Evolutionary conservation across 495 filamentous ascomycete species (phyloP), one percentile per base, ranked within the genome.

Genomic region (Bryoglossum gracile): DNA sequence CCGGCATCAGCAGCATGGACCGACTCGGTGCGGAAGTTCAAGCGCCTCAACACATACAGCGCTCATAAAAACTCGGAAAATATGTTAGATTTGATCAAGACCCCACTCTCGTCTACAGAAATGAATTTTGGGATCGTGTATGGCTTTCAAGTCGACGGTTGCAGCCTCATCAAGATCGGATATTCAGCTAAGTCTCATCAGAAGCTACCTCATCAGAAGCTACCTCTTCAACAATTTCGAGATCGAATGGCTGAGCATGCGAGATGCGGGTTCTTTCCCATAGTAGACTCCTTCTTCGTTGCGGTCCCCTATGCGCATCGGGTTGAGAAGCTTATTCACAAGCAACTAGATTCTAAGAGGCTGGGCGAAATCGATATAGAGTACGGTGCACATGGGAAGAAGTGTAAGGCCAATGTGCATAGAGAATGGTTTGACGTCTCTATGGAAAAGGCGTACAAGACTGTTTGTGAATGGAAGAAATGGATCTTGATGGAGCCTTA

Each of bases 391-490:
- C 33, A 46, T 17, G 25, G 25, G 8, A 4, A 9, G n/a, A 22
- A 33, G 22, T 35, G 25, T n/a, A 18, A 18, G 3, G 26, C 33
- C 35, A 3, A 19, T 11, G 35, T 3, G 13, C 43, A 46, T 28
- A 34, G 5, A 32, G 43, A 46, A 22, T 46, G 43, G 43, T 46
- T 46, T 16, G 16, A 13, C 19, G 16, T 34, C 10, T 22, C 43
- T 13, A 25, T 46, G 3, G 17, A 46, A 13, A 28, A 46, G 28
- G 35, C 35, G 2, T 33, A 22, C 4, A 34, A 25, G n/a, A 28
- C 16, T 21, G 43, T 46, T 2, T 6, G 10, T 6, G 43, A 25
- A 19, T 46, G 43, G 43, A 21, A 18, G 8, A 6, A 34, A 8
- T 46, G 43, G 43, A 46, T 46, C 14, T 2, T 9, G 25, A 30